Percentiles rank a stretch among this genome's conserved stretches.
Evolutionary conservation across 164 flowering plant genomes (phyloP).

Genomic region (Nymphaea colorata): DNA sequence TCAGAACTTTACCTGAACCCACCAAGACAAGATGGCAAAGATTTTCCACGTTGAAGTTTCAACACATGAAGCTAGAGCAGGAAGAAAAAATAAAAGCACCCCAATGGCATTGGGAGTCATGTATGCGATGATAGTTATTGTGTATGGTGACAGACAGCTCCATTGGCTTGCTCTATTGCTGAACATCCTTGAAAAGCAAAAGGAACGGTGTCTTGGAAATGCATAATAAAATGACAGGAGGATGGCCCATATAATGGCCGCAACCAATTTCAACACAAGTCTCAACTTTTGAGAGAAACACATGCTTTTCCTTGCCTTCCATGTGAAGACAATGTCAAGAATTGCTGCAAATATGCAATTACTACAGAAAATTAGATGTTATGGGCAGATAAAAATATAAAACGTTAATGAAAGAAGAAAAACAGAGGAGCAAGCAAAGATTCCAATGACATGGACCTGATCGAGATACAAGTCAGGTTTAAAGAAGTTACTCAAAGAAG

Average conservation of each 20-base stretch:
- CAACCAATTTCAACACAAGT: conserved; percentile 40
- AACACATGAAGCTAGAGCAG: conserved; percentile 62
- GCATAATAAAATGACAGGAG: conserved; percentile 70
- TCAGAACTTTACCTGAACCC: conserved; percentile 65
- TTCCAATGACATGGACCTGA: too few species aligned
- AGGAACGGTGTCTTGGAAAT: conserved; percentile 42
- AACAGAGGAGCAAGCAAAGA: too few species aligned
- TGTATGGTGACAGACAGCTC: conserved; percentile 65
- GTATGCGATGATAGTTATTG: conserved; percentile 66
- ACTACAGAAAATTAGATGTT: too few species aligned
- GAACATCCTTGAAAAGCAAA: conserved; percentile 37
- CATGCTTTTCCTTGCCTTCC: conserved; percentile 78
- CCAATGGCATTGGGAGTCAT: conserved; percentile 62
- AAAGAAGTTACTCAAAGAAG: too few species aligned
- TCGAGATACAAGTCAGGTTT: too few species aligned
- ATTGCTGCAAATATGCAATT: conserved; percentile 38
- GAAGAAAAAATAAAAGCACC: conserved; percentile 77
- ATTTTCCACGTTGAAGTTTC: conserved; percentile 62
- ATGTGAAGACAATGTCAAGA: conserved; percentile 73
- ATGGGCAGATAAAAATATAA: too few species aligned
- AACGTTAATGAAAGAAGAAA: too few species aligned
- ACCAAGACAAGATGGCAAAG: conserved; percentile 51
- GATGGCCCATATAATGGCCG: conserved; percentile 73
- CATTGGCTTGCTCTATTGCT: conserved; percentile 55
- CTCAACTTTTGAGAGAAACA: conserved; percentile 31